Percentiles rank a stretch among this genome's conserved stretches.
Conservation (phyloP, 2,329 filamentous ascomycete species). For the Botrytis deweyae region DNA sequence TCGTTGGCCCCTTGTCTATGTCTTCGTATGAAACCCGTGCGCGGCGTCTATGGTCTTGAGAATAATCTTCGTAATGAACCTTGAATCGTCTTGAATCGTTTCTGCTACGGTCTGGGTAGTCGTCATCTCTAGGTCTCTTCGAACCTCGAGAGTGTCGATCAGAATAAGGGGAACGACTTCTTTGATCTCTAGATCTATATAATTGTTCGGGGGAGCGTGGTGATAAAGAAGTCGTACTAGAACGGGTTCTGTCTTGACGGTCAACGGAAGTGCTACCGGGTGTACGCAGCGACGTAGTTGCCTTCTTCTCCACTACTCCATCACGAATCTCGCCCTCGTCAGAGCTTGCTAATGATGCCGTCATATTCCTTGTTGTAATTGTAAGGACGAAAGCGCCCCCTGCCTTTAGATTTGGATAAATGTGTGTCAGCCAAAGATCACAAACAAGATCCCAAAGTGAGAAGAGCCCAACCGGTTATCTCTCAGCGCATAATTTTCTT, state of each 20-base stretch:
- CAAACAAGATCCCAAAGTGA: conserved; percentile 39
- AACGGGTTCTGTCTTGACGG: conserved; percentile 79
- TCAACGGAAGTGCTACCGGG: conserved; percentile 83
- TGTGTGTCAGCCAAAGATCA: conserved; percentile 42
- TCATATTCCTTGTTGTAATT: conserved; percentile 43
- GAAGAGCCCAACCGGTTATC: conserved; percentile 41
- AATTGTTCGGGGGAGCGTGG: conserved; percentile 40
- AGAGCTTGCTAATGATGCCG: conserved; percentile 60
- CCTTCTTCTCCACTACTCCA: conserved; percentile 80
- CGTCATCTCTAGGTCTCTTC: conserved; percentile 66
- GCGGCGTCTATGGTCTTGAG: conserved; percentile 49
- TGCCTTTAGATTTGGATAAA: conserved; percentile 37
- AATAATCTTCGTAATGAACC: conserved; percentile 58
- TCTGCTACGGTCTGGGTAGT: conserved; percentile 49
- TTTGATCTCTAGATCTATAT: conserved; percentile 47
- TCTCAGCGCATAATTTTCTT: conserved; percentile 36
- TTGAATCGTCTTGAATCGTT: conserved; percentile 61
- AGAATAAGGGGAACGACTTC: conserved; percentile 56
- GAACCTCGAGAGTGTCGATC: conserved; percentile 49
- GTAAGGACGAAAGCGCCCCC: conserved; percentile 36
- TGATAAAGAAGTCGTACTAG: conserved; percentile 40
- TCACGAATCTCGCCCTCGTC: conserved; percentile 88
- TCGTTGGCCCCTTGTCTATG: conserved; percentile 47
- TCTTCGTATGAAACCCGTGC: conserved; percentile 55
- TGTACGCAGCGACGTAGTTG: conserved; percentile 81